Base-by-base conservation (phyloP, 2,329 filamentous ascomycete genomes). In the Venturia oleaginea region DNA sequence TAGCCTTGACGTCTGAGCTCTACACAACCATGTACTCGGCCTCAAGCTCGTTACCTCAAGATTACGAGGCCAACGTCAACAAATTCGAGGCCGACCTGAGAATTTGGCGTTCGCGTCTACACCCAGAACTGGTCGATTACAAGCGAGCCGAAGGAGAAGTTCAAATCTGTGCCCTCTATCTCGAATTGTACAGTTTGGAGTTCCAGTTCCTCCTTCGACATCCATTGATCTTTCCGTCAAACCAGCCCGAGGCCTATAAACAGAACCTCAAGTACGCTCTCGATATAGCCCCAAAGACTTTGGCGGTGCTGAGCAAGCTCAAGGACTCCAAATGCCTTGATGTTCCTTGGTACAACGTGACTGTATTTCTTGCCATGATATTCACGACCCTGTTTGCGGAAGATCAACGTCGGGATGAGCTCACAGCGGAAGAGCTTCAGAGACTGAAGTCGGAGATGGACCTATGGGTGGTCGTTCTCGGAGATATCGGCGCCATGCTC, bases 1-100 rank as follows among this genome's bases (percentile, higher is more conserved):
- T 86, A 0, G 84, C 85, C 1, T 79, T 90, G 22, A 86, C 86
- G 68, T 82, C 91, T 71, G 87, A 92, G 66, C 83, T 95, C 75
- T 92, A 88, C 72, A 83, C 84, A 68, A 87, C 84, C 46, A 83
- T 95, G n/a, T 92, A 93, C 76, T 83, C 87, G 54, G 84, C 90
- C 13, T 40, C 43, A 42, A 34, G 55, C n/a, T 42, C 40, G 15
- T 30, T 40, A 22, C 38, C 63, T 4, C 27, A 54, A 37, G 40
- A 64, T 22, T 64, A 64, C 24, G 51, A 54, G 17, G 51, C 22
- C 30, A 30, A 32, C 19, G 37, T 65, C 15, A 40, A 40, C 15
- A 82, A 83, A 38, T 79, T 95, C 10, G 88, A 94, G 70, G 79
- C 80, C 10, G 84, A 86, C 67, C 77, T 90, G 19, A 59, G 19